Percentiles rank a stretch among this genome's conserved stretches.
Conservation (phyloP, 1,139 yeast genomes). For the Saccharomyces hybrid region DNA sequence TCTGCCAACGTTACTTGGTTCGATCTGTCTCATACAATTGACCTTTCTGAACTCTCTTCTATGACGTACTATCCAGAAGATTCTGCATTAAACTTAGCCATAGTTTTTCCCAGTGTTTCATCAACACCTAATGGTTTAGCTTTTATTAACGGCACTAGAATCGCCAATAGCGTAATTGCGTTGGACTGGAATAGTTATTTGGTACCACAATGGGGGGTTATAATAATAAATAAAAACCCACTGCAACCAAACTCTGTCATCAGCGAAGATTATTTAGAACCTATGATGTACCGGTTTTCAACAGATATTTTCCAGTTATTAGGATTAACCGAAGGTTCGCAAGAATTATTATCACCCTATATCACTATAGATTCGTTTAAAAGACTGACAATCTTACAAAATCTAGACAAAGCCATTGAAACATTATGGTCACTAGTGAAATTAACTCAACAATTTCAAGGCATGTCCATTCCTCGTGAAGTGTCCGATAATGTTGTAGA, state of each 20-base stretch:
- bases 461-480: conserved; percentile 67
- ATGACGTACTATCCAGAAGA: conserved; percentile 25
- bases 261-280: conserved; percentile 42
- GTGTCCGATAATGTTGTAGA: conserved; percentile 31
- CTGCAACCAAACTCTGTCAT: conserved; percentile 31
- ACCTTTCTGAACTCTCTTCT: conserved; percentile 33
- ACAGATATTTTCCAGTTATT: conserved; percentile 65
- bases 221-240: conserved; percentile 43
- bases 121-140: conserved; percentile 18
- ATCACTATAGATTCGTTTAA: conserved; percentile 61
- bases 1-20: conserved; percentile 34
- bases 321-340: conserved; percentile 55
- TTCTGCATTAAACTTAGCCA: conserved; percentile 16
- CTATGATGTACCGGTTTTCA: conserved; percentile 61
- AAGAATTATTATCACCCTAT: conserved; percentile 39
- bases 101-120: conserved; percentile 20
- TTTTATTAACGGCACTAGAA: conserved; percentile 26
- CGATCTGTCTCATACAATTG: conserved; percentile 33
- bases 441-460: conserved; percentile 57
- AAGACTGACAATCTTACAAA: conserved; percentile 45
- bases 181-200: conserved; percentile 54
- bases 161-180: conserved; percentile 29
- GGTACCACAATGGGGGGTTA: conserved; percentile 89
- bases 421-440: conserved; percentile 65
- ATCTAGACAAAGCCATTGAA: conserved; percentile 44